Conservation (phyloP, 345 rosid species). For the Turritis glabra region DNA sequence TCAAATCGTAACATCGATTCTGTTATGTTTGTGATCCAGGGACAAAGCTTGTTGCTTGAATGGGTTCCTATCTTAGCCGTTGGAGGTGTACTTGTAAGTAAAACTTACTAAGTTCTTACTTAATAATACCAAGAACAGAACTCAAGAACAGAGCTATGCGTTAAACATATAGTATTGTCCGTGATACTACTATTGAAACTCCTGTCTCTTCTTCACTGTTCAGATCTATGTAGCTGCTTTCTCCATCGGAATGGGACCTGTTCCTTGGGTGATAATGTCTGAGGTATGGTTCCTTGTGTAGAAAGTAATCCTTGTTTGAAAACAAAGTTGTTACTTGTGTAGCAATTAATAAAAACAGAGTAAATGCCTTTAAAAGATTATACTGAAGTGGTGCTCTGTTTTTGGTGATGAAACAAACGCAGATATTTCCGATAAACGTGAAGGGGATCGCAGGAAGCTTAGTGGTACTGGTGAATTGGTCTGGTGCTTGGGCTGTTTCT, state of each 20-base stretch:
- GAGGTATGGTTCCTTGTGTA: constrained; percentile 55
- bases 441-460: constrained; percentile 93
- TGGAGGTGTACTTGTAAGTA: constrained; percentile 70
- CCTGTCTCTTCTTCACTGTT: background rate
- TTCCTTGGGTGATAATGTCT: constrained; percentile 97
- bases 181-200: background rate
- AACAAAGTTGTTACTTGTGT: background rate
- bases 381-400: background rate
- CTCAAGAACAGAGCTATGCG: background rate
- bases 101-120: constrained; percentile 7
- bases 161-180: background rate
- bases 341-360: background rate
- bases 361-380: background rate
- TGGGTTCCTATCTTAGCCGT: constrained; percentile 70
- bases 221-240: constrained; percentile 69
- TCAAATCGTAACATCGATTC: background rate
- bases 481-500: constrained; percentile 91
- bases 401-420: constrained; percentile 28
- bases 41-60: constrained; percentile 54
- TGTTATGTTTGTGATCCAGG: constrained; percentile 42
- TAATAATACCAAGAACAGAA: background rate
- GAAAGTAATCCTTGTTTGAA: background rate
- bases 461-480: constrained; percentile 90
- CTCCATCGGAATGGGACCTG: constrained; percentile 92
- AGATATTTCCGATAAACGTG: constrained; percentile 86